Conservation (phyloP, 176 grass and related monocot genomes). For the Musa itinerans region DNA sequence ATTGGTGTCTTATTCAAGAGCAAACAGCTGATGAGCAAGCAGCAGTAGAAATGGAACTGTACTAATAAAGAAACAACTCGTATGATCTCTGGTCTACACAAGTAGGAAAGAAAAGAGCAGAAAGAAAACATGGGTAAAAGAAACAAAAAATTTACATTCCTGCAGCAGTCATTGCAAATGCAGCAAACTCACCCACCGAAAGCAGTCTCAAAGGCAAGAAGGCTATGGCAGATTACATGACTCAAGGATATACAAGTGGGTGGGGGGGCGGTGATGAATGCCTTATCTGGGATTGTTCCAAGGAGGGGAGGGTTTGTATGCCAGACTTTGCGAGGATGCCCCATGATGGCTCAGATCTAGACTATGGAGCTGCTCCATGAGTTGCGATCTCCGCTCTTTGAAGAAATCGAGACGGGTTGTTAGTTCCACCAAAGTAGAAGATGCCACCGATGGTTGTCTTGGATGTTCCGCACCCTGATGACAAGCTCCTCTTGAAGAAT, state of each 20-base stretch:
- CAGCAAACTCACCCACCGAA: neutral
- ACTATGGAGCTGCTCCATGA: slow-evolving; percentile 97
- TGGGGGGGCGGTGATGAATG: too few species aligned
- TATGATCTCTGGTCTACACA: neutral
- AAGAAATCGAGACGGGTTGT: slow-evolving; percentile 95
- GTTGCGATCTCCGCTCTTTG: slow-evolving; percentile 80
- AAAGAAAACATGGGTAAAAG: neutral
- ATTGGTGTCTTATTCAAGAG: too few species aligned
- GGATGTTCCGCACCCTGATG: slow-evolving; percentile 42
- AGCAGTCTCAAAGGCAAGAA: neutral
- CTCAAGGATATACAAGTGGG: slow-evolving; percentile 26
- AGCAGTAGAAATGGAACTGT: neutral
- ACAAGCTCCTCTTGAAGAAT: slow-evolving; percentile 4
- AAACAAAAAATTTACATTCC: slow-evolving; percentile 12
- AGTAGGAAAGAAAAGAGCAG: neutral
- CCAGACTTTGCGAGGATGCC: slow-evolving; percentile 36
- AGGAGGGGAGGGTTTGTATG: slow-evolving; percentile 70
- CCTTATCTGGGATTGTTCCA: slow-evolving; percentile 73
- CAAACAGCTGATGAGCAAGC: neutral
- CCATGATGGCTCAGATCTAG: slow-evolving; percentile 89
- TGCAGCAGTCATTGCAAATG: slow-evolving; percentile 4
- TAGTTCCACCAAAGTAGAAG: slow-evolving; percentile 85
- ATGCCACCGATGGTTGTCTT: slow-evolving; percentile 48
- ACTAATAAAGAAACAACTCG: neutral
- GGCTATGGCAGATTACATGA: neutral